These are phyloP conservation scores for Neurospora sp. DNA, from an alignment of 495 filamentous ascomycete species.

Conservation along the genomic window DNA sequence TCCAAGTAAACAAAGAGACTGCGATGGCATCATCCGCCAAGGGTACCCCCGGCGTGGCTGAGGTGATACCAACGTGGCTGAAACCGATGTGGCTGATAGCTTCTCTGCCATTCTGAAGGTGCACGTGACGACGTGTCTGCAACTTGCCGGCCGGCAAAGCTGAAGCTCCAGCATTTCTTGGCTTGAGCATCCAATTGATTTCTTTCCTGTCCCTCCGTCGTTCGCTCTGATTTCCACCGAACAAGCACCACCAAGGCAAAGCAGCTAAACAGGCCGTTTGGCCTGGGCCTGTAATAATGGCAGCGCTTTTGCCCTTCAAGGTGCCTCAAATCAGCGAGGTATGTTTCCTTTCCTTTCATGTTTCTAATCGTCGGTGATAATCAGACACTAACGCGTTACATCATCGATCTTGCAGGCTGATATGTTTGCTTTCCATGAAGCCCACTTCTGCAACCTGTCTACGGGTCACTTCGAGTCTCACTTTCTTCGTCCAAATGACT, in stretches of 20 bases:
- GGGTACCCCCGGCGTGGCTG: background rate
- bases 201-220: background rate
- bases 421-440: constrained; percentile 56
- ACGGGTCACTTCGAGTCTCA: constrained; percentile 38
- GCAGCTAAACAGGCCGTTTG: background rate
- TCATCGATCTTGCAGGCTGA: constrained; percentile 47
- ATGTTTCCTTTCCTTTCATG: constrained; percentile 9
- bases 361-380: background rate
- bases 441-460: constrained; percentile 46
- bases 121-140: background rate
- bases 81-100: background rate
- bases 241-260: background rate
- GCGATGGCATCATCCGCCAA: background rate
- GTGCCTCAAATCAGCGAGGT: constrained; percentile 42
- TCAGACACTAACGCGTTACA: constrained; percentile 9
- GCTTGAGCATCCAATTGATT: background rate
- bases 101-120: background rate
- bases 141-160: background rate
- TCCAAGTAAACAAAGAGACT: background rate
- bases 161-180: background rate
- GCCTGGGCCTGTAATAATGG: background rate
- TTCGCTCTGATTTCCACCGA: background rate
- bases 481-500: constrained; percentile 29
- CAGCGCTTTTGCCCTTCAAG: constrained; percentile 6
- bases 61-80: background rate